These are phyloP conservation scores for Aspergillus hortae DNA, from an alignment of 2,329 filamentous ascomycete species.

Conservation along the genomic window DNA sequence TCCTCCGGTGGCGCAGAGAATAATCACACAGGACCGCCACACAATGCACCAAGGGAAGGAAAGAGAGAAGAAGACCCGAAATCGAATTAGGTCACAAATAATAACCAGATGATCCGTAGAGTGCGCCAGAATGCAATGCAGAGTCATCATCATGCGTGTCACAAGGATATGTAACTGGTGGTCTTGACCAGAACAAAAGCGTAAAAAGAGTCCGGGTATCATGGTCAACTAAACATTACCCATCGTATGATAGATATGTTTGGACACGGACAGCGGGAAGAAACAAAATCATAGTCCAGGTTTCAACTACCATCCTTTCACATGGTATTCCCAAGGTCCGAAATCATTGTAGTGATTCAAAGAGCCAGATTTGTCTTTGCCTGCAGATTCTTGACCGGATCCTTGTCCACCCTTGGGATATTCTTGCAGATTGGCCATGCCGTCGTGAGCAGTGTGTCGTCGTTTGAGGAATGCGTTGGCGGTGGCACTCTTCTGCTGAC, in stretches of 20 bases:
- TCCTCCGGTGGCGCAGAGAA: constrained; percentile 18
- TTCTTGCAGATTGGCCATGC: constrained; percentile 77
- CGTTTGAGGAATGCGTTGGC: constrained; percentile 86
- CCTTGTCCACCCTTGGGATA: constrained; percentile 56
- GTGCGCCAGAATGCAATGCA: constrained; percentile 40
- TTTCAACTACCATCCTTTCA: constrained; percentile 70
- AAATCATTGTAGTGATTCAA: constrained; percentile 85
- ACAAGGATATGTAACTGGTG: constrained; percentile 21
- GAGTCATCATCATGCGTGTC: constrained; percentile 36
- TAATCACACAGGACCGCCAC: constrained; percentile 26
- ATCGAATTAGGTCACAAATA: constrained; percentile 19
- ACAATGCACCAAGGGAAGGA: constrained; percentile 26
- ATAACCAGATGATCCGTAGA: constrained; percentile 25
- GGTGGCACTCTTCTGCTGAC: constrained; percentile 88
- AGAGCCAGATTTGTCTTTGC: constrained; percentile 62
- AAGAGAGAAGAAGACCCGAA: constrained; percentile 20
- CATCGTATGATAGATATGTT: constrained; percentile 9
- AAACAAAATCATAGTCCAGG: constrained; percentile 6
- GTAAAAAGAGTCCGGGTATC: constrained; percentile 17
- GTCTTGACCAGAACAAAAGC: constrained; percentile 13
- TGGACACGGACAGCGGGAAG: constrained; percentile 6
- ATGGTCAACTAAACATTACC: constrained; percentile 17
- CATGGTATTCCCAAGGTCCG: constrained; percentile 79
- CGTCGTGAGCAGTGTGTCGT: constrained; percentile 81
- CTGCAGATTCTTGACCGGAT: constrained; percentile 19